These are phyloP conservation scores for Magnaporthiopsis rhizophila DNA, from an alignment of 2,329 filamentous ascomycete species.

Conservation along the genomic window DNA sequence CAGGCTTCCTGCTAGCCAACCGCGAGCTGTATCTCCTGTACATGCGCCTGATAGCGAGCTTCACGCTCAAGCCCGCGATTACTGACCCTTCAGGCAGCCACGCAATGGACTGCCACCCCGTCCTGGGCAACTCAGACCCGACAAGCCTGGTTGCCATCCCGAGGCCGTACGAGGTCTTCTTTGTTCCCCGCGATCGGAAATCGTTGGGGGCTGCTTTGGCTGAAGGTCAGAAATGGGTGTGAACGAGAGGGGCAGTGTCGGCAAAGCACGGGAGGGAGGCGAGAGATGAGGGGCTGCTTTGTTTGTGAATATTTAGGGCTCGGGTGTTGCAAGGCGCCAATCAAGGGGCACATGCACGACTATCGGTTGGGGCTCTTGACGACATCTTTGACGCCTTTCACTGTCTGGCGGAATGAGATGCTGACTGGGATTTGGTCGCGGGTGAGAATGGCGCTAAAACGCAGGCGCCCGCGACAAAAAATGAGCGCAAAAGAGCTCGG, in stretches of 20 bases:
- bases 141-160: constrained; percentile 56
- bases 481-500: background rate
- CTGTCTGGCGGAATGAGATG: background rate
- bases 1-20: constrained; percentile 54
- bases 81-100: too few relatives aligned
- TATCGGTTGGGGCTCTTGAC: too few relatives aligned
- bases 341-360: too few relatives aligned
- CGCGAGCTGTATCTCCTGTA: constrained; percentile 58
- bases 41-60: constrained; percentile 53
- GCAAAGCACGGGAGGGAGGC: too few relatives aligned
- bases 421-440: background rate
- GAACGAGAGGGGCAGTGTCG: background rate
- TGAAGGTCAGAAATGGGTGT: background rate
- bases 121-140: constrained; percentile 51
- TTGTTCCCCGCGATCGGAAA: constrained; percentile 41
- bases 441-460: background rate
- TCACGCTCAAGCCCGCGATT: constrained; percentile 37
- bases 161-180: constrained; percentile 46
- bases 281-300: too few relatives aligned
- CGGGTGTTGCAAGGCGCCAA: too few relatives aligned
- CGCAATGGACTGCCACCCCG: constrained; percentile 49
- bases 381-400: background rate
- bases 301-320: too few relatives aligned
- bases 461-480: too few relatives aligned
- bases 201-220: background rate